Base-by-base conservation (phyloP, 2,329 filamentous ascomycete species). In the Hypoxylon sp. region DNA sequence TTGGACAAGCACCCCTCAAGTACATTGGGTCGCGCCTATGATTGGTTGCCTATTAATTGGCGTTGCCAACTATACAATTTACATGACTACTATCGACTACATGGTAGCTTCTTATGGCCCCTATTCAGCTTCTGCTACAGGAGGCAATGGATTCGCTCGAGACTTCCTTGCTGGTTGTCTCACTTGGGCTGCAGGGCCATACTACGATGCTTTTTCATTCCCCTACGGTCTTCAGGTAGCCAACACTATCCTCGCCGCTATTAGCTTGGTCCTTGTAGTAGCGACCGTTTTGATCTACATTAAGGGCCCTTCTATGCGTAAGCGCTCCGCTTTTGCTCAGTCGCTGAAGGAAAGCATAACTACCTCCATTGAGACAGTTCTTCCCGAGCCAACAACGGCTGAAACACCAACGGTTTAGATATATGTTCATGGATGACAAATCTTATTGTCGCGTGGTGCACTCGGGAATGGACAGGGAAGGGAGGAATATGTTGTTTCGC, bases 21-120 rank as follows among this genome's bases (percentile, higher is more conserved):
- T 86, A 10, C 88, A 86, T 67, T 91, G 90, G 89, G 88, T 90
- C 35, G 85, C 82, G 0, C 85, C 87, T 0, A 87, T 90, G 83
- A 79, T 91, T 50, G 90, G 88, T 72, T 84, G 85, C 2, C 79
- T 83, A 5, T 80, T 90, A 37, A 86, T 91, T 39, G 89, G 88
- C 26, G 86, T 91, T 52, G 89, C 89, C 42, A 91, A 91, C 73
- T 86, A 84, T 65, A 79, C 81, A 14, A 90, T 90, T 55, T 90
- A 91, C 78, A 89, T 90, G 84, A 86, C 88, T 6, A 90, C 88
- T 2, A 90, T 91, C 71, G 88, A 91, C 74, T 91, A 91, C 76
- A 89, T 90, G 85, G 88, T 91, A 63, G 89, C 86, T 59, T 88
- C 89, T 2, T 92, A 92, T 73, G 90, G 89, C 0, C 85, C 86